Percentiles rank a stretch among this genome's conserved stretches.
These are phyloP conservation scores for Arthrobotrys entomopaga DNA, from an alignment of 2,329 filamentous ascomycete genomes.

Conservation along the genomic window DNA sequence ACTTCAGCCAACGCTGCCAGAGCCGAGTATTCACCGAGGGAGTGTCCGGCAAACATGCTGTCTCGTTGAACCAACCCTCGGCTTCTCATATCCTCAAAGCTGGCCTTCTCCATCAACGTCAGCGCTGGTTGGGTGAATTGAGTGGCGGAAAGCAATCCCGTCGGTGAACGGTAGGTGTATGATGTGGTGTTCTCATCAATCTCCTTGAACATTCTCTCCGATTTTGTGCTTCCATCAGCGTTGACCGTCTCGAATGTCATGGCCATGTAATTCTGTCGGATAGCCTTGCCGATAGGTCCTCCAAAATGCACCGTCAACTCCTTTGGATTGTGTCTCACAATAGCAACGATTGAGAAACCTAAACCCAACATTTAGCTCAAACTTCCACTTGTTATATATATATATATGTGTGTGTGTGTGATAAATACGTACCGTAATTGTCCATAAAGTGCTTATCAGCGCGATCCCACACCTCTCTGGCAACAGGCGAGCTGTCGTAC, in stretches of 20 bases:
- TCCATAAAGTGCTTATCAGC: conserved; percentile 98
- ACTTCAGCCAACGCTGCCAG: conserved; percentile 95
- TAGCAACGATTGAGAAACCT: conserved; percentile 97
- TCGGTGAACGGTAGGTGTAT: conserved; percentile 96
- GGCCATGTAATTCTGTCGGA: conserved; percentile 98
- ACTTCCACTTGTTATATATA: conserved; percentile 40
- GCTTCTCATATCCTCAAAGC: conserved; percentile 97
- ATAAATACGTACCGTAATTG: conserved; percentile 80
- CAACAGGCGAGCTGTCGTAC: conserved; percentile 90
- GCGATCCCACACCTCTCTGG: conserved; percentile 96
- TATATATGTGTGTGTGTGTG: too few relatives aligned
- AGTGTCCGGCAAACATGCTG: conserved; percentile 97
- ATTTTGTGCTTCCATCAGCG: conserved; percentile 90
- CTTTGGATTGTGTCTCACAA: conserved; percentile 99
- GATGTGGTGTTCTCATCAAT: conserved; percentile 91
- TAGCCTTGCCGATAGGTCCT: conserved; percentile 94
- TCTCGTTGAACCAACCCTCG: conserved; percentile 96
- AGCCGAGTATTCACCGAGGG: conserved; percentile 96
- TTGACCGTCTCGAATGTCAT: conserved; percentile 99
- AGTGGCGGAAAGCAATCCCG: conserved; percentile 91
- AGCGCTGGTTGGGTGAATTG: conserved; percentile 98
- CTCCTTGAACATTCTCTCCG: conserved; percentile 99
- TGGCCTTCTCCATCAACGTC: conserved; percentile 99
- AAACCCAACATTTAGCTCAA: too few relatives aligned
- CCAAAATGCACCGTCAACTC: conserved; percentile 98